A percentile compares a stretch with the other conserved stretches of the same genome.
Conservation (phyloP, 768 basidiomycete species). For the Roridomyces roridus region DNA sequence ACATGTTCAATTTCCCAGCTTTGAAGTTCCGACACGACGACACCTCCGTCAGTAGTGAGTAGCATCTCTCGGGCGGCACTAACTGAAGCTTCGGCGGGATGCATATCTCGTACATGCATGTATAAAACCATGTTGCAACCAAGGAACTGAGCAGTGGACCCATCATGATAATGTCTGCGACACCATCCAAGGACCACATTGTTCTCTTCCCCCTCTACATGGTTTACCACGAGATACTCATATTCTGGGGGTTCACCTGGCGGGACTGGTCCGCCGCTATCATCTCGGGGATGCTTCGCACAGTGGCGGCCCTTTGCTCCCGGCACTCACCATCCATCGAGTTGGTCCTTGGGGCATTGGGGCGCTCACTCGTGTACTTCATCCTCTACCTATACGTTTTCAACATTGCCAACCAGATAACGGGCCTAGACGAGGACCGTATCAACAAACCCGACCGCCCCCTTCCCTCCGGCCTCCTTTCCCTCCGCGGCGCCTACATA, state of each 20-base stretch:
- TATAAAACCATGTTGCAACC: too few relatives aligned
- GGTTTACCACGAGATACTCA: conserved; percentile 12
- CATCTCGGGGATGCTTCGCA: conserved; percentile 18
- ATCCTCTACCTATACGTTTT: conserved; percentile 22
- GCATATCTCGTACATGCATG: too few relatives aligned
- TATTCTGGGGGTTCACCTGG: conserved; percentile 23
- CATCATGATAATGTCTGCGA: too few relatives aligned
- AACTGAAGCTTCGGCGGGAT: too few relatives aligned
- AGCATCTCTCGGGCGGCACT: too few relatives aligned
- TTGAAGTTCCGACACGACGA: too few relatives aligned
- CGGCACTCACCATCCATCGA: not conserved
- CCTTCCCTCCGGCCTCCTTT: conserved; percentile 10
- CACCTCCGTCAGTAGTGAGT: too few relatives aligned
- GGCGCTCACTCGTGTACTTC: conserved; percentile 21
- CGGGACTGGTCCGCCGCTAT: conserved; percentile 22
- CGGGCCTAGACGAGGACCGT: conserved; percentile 20
- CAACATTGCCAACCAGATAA: conserved; percentile 26
- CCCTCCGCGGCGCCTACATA: conserved; percentile 16
- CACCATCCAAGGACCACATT: too few relatives aligned
- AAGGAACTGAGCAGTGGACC: too few relatives aligned
- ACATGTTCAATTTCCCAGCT: too few relatives aligned
- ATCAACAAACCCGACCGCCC: conserved; percentile 25
- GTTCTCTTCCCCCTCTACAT: conserved; percentile 9
- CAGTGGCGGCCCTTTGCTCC: conserved; percentile 19
- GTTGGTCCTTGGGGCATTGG: not conserved